Evolutionary conservation across 768 basidiomycete species (phyloP), one percentile per base, ranked within the genome.

Genomic region (Psilocybe cyanescens): DNA sequence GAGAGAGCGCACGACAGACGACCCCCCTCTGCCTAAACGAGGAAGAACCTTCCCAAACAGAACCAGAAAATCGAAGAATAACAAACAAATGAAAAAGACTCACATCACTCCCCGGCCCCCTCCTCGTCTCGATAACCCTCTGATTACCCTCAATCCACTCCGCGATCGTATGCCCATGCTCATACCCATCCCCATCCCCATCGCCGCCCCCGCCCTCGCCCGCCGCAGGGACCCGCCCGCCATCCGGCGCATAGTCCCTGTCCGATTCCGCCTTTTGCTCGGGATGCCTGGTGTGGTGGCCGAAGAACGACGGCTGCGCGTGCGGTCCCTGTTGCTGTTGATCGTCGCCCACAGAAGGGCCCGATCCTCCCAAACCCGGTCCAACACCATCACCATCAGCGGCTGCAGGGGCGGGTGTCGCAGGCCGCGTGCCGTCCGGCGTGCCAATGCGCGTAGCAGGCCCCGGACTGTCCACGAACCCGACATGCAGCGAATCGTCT

Each of bases 81-180:
- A 70, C 74, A n/a, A 24, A 24, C 24, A 24, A 24, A 24, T 24
- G 24, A 0, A 24, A 24, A 24, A 2, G 24, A 24, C 24, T 24
- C 45, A 75, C 74, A 64, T 75, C 74, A 31, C 63, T 61, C 5
- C 73, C 71, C 33, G 69, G 70, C 1, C 70, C 69, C 37, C 33
- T 24, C 49, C 60, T 59, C 53, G 64, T 66, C 61, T 75, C 74
- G 33, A 72, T 70, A 17, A 75, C 65, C 52, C 60, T 45, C 45
- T 72, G 67, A 59, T 61, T 60, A 1, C 70, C 70, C 50, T 74
- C 72, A 16, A 67, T 61, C 74, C 74, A 75, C 52, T 75, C 74
- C 12, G 35, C 62, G 39, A 39, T n/a, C 41, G 41, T 44, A 16
- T 44, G 8, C 41, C 14, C 41, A 2, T 24, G 24, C 24, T 2